phyloP scores from a whole-genome alignment of 2,329 filamentous ascomycete genomes.

The Chrysosporium queenslandicum region DNA sequence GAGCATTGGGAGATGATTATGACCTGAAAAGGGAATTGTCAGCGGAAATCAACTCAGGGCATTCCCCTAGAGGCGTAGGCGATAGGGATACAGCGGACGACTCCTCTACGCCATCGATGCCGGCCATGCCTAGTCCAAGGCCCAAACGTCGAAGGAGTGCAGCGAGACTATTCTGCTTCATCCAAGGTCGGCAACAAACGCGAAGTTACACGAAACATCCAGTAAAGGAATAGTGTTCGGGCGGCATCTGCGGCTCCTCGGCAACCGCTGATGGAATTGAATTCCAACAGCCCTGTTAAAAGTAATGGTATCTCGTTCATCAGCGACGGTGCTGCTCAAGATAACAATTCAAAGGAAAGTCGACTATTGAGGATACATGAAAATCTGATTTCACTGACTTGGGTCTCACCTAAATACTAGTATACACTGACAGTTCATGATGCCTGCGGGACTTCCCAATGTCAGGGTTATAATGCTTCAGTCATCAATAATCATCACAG shows the following conservation, averaged over 20 bases:
- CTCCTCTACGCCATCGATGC: slow-evolving; percentile 19
- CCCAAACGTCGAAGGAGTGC: slow-evolving; percentile 25
- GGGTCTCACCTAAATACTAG: neutral
- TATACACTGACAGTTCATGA: no score
- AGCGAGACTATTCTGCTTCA: neutral
- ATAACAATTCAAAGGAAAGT: neutral
- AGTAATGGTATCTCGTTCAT: neutral
- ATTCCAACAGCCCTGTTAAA: neutral
- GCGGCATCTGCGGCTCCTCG: neutral
- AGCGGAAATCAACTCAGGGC: neutral
- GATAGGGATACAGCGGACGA: slow-evolving; percentile 13
- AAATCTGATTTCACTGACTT: neutral
- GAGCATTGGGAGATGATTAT: neutral
- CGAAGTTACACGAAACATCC: neutral
- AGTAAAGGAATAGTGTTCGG: neutral
- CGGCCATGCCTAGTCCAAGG: slow-evolving; percentile 17
- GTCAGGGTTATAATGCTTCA: neutral
- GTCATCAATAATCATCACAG: neutral
- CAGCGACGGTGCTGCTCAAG: neutral
- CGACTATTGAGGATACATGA: neutral
- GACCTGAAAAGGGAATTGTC: neutral
- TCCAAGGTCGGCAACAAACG: neutral
- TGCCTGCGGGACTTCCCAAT: no score
- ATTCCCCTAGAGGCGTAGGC: neutral
- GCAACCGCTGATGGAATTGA: neutral